A percentile compares a stretch with the other conserved stretches of the same genome.
These are phyloP conservation scores for Beta corolliflora DNA, from an alignment of 179 eudicot species.

Conservation along the genomic window DNA sequence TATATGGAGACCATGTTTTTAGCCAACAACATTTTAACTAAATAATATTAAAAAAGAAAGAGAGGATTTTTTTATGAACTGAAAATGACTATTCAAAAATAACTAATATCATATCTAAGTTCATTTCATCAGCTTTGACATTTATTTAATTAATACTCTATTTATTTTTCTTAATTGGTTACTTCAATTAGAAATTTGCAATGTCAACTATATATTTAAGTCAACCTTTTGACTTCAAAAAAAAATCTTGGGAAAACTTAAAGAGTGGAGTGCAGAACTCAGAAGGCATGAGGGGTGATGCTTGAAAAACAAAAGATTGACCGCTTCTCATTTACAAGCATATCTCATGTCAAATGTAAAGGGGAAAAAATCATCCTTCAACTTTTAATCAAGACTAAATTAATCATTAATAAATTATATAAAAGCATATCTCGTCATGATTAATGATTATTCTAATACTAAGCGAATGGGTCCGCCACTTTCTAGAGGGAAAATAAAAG, in stretches of 20 bases:
- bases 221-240: neutral
- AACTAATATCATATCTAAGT: neutral
- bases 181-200: neutral
- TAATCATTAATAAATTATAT: no score
- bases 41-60: no score
- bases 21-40: no score
- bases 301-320: neutral
- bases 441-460: neutral
- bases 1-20: no score
- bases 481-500: neutral
- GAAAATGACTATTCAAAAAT: neutral
- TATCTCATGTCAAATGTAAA: neutral
- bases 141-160: neutral
- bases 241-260: neutral
- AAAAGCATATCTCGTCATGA: neutral
- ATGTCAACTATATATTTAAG: neutral
- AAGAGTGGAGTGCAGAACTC: conserved; percentile 5
- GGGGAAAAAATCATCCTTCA: no score
- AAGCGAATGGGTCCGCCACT: neutral
- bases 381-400: no score
- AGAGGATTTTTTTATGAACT: neutral
- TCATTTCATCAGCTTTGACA: neutral
- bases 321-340: neutral
- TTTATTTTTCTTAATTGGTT: neutral
- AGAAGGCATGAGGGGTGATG: neutral